These are phyloP conservation scores for Cutaneotrichosporon dermatis DNA, from an alignment of 1,284 basidiomycete species.

Conservation along the genomic window DNA sequence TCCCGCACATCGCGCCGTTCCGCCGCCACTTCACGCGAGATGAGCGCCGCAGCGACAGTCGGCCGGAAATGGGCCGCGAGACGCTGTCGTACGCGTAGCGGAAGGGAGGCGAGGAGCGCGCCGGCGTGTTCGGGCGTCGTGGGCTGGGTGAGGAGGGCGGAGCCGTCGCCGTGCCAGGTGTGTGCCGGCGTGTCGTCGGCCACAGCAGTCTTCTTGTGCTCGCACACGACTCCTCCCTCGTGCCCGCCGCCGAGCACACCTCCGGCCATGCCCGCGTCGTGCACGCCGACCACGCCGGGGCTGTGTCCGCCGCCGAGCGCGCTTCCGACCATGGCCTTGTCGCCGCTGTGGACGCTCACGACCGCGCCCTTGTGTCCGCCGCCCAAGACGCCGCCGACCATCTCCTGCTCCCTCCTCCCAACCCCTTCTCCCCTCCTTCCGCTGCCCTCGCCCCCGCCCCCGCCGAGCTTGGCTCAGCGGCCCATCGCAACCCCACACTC, in stretches of 20 bases:
- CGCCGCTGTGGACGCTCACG: too few species aligned
- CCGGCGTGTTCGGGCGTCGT: slow-evolving; percentile 55
- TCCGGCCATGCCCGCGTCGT: too few species aligned
- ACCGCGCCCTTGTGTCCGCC: too few species aligned
- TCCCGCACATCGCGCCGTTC: slow-evolving; percentile 3
- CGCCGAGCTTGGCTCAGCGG: not conserved
- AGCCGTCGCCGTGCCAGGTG: slow-evolving; percentile 28
- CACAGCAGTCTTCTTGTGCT: too few species aligned
- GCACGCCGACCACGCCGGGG: too few species aligned
- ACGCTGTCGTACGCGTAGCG: slow-evolving; percentile 54
- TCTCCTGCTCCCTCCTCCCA: not conserved
- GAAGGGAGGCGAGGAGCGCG: slow-evolving; percentile 69
- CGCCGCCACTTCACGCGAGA: slow-evolving; percentile 11
- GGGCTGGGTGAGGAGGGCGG: slow-evolving; percentile 16
- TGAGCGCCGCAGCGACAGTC: slow-evolving; percentile 19
- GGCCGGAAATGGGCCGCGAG: slow-evolving; percentile 24
- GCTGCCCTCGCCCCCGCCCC: slow-evolving; percentile 17
- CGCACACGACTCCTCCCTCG: too few species aligned
- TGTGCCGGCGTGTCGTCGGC: too few species aligned
- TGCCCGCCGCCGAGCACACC: too few species aligned
- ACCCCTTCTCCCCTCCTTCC: slow-evolving; percentile 15
- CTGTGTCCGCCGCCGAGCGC: too few species aligned
- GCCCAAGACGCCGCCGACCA: too few species aligned
- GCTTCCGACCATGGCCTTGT: too few species aligned
- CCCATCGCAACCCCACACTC: slow-evolving; percentile 50